Conservation (phyloP, 31 red algal genomes). For the Asparagopsis taxiformis region DNA sequence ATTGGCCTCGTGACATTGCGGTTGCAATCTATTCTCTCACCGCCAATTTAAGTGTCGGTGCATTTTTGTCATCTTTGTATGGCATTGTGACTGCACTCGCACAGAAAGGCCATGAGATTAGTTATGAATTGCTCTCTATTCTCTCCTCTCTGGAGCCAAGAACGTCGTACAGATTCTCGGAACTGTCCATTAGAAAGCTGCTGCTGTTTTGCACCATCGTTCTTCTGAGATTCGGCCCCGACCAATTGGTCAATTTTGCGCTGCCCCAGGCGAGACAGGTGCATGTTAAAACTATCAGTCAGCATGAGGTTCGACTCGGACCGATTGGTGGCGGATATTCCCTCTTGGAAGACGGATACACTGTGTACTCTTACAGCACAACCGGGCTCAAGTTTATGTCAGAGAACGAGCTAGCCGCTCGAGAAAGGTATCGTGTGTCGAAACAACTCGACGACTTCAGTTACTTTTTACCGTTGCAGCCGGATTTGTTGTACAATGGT, state of each 20-base stretch:
- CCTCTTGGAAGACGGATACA: neutral
- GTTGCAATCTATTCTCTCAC: neutral
- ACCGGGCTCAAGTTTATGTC: constrained; percentile 1
- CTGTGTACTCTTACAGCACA: neutral
- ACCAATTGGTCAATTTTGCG: neutral
- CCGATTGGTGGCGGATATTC: neutral
- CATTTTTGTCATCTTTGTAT: neutral
- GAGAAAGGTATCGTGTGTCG: neutral
- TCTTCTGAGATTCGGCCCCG: neutral
- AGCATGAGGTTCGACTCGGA: neutral
- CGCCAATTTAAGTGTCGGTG: neutral
- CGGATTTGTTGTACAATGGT: neutral
- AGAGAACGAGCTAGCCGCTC: neutral
- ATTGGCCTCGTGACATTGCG: neutral
- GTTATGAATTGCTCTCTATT: neutral
- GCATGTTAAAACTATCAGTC: neutral
- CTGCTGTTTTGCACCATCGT: neutral
- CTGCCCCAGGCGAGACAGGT: neutral
- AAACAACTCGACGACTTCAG: neutral
- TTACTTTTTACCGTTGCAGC: neutral
- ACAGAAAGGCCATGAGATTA: neutral
- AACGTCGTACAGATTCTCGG: neutral
- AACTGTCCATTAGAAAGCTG: neutral
- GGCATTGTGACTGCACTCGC: neutral
- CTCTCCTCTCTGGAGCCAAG: neutral